phyloP scores from a whole-genome alignment of 768 basidiomycete species.

The Sistotremastrum suecicum region DNA sequence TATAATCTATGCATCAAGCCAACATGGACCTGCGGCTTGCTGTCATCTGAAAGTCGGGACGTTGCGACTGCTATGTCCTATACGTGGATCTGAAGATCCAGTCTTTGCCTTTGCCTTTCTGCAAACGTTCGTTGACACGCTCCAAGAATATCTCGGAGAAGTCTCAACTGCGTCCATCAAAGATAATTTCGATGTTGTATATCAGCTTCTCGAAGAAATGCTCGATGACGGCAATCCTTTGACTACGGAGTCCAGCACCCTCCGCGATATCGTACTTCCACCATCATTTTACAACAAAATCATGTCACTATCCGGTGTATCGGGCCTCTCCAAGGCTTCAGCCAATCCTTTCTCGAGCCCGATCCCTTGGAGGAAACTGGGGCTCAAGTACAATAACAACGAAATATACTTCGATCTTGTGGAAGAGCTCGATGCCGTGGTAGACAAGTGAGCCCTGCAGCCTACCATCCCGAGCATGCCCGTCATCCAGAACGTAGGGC shows the following conservation, averaged over 20 bases:
- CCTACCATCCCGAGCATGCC: not conserved
- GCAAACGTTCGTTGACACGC: constrained; percentile 69
- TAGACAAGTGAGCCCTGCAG: constrained; percentile 46
- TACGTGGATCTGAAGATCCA: constrained; percentile 83
- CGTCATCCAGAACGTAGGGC: constrained; percentile 29
- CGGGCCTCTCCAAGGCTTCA: constrained; percentile 24
- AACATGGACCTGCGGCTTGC: constrained; percentile 70
- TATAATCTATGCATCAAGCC: constrained; percentile 18
- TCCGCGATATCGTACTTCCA: constrained; percentile 87
- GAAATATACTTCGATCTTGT: constrained; percentile 88
- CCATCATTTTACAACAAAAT: constrained; percentile 74
- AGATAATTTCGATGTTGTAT: constrained; percentile 91
- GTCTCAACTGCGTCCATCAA: constrained; percentile 65
- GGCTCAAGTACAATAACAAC: constrained; percentile 71
- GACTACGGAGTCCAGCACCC: constrained; percentile 78
- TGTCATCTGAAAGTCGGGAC: constrained; percentile 73
- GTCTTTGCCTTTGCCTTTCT: constrained; percentile 82
- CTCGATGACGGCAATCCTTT: constrained; percentile 84
- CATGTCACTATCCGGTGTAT: constrained; percentile 35
- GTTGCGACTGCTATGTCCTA: constrained; percentile 62
- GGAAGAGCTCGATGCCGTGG: constrained; percentile 66
- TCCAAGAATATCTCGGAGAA: constrained; percentile 80
- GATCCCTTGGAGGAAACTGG: constrained; percentile 86
- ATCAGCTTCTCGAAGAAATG: constrained; percentile 94
- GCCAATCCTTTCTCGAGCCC: constrained; percentile 63